A percentile compares a stretch with the other conserved stretches of the same genome.
phyloP scores from a whole-genome alignment of 306 rosid species.

The Quercus suber region DNA sequence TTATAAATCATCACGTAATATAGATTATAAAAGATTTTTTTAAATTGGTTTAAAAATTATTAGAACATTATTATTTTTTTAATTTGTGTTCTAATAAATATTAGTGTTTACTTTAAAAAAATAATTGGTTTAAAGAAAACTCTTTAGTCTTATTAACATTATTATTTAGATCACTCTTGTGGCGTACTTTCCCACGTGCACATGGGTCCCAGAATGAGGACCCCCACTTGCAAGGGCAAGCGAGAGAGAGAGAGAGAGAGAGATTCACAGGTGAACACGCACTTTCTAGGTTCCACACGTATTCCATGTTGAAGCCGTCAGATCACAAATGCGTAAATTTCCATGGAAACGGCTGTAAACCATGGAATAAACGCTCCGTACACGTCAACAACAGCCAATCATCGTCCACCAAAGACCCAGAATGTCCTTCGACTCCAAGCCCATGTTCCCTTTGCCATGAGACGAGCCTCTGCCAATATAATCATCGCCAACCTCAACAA shows the following conservation, averaged over 20 bases:
- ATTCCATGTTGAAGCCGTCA: not conserved
- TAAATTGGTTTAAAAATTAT: no score
- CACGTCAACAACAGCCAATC: constrained; percentile 2
- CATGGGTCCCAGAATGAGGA: no score
- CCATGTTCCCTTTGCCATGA: constrained; percentile 17
- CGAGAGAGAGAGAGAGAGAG: no score
- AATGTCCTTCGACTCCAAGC: constrained; percentile 3
- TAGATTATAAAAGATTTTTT: no score
- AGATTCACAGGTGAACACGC: no score
- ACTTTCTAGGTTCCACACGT: not conserved
- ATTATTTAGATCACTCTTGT: no score
- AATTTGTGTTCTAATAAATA: fast-evolving
- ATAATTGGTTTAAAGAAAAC: no score
- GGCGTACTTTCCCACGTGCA: no score
- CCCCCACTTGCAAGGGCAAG: no score
- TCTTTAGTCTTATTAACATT: no score
- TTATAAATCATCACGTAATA: no score
- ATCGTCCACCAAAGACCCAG: not conserved
- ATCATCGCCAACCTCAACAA: not conserved
- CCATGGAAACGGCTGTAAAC: constrained; percentile 19
- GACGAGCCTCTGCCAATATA: not conserved
- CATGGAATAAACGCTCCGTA: constrained; percentile 1
- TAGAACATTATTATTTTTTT: no score
- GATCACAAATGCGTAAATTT: not conserved
- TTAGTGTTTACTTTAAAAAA: fast-evolving